Conservation (phyloP, 2,329 filamentous ascomycete genomes). For the Exutisphaerella laricina region DNA sequence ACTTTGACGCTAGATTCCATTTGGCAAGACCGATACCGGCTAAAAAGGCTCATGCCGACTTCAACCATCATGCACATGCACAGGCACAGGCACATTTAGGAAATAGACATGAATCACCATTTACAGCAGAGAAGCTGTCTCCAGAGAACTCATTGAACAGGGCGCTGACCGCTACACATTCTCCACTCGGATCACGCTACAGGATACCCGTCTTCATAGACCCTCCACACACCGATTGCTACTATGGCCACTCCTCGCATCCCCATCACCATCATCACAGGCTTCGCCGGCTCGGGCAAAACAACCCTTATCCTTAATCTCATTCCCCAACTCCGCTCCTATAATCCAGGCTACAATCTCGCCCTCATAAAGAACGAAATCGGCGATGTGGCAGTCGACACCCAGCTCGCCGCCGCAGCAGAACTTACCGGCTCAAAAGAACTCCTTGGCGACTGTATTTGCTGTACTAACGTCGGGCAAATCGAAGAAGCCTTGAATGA, state of each 20-base stretch:
- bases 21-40: not conserved
- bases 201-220: no score
- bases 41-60: slow-evolving; percentile 2
- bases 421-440: slow-evolving; percentile 88
- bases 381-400: slow-evolving; percentile 89
- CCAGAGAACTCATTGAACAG: no score
- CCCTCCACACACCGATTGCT: no score
- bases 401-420: slow-evolving; percentile 74
- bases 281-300: slow-evolving; percentile 93
- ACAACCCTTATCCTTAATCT: slow-evolving; percentile 94
- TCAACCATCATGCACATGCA: not conserved
- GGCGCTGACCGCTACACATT: no score
- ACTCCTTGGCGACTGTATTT: slow-evolving; percentile 94
- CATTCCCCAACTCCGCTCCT: slow-evolving; percentile 80
- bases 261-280: slow-evolving; percentile 90
- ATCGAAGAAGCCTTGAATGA: slow-evolving; percentile 73
- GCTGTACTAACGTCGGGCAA: slow-evolving; percentile 95
- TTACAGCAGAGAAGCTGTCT: no score
- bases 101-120: not conserved
- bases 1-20: slow-evolving; percentile 1
- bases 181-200: no score
- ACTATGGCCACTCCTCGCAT: no score
- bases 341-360: slow-evolving; percentile 82
- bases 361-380: slow-evolving; percentile 98
- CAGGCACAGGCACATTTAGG: no score